Percentiles rank a stretch among this genome's conserved stretches.
These are phyloP conservation scores for Acanthamoeba triangularis DNA, from an alignment of 208 protist species.

Conservation along the genomic window DNA sequence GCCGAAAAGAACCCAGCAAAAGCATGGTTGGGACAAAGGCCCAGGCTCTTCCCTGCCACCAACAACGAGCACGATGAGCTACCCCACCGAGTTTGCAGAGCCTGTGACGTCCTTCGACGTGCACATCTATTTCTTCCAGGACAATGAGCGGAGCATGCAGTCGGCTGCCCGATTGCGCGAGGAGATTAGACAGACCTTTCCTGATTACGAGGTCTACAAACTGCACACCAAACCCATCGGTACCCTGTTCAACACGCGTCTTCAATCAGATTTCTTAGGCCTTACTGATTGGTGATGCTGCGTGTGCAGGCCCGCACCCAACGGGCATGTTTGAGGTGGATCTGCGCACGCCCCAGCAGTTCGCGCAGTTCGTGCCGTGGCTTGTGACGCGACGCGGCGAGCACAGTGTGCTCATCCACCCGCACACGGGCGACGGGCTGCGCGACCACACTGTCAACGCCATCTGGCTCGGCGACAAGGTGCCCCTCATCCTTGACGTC, in stretches of 20 bases:
- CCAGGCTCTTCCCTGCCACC: no score
- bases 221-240: not conserved
- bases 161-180: not conserved
- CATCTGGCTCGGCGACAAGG: conserved; percentile 34
- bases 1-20: no score
- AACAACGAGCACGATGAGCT: no score
- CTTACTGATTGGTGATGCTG: not conserved
- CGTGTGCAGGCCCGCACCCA: conserved; percentile 15
- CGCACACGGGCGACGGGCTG: conserved; percentile 37
- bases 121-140: conserved; percentile 70
- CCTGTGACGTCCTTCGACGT: conserved; percentile 48
- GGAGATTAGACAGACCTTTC: not conserved
- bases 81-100: not conserved
- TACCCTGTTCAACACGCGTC: no score
- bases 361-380: conserved; percentile 41
- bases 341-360: not conserved
- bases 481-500: conserved; percentile 61
- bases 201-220: conserved; percentile 25
- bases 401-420: conserved; percentile 60
- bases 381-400: conserved; percentile 23
- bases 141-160: not conserved
- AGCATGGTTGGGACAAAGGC: no score
- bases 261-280: not conserved
- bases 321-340: conserved; percentile 63
- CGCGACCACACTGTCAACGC: conserved; percentile 51